These are phyloP conservation scores for Ananas comosus DNA, from an alignment of 176 grass and related monocot genomes.

Conservation along the genomic window DNA sequence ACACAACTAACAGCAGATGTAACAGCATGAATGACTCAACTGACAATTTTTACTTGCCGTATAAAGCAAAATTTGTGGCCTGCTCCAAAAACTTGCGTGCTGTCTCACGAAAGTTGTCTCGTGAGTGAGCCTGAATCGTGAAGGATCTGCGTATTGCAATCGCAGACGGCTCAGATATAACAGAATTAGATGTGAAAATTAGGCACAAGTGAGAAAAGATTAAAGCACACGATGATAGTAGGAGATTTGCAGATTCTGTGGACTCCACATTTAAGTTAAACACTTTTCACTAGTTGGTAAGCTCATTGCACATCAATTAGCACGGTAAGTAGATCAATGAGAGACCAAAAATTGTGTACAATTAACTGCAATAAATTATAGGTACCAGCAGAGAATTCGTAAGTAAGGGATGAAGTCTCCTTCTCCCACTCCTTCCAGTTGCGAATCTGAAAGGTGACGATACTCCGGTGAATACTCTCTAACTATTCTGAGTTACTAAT, in stretches of 20 bases:
- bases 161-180: neutral
- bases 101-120: conserved; percentile 70
- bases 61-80: conserved; percentile 17
- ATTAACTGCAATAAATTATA: neutral
- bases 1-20: neutral
- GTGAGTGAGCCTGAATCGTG: conserved; percentile 65
- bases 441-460: conserved; percentile 43
- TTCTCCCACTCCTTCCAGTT: conserved; percentile 91
- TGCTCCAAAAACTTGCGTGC: conserved; percentile 43
- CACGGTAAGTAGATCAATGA: neutral
- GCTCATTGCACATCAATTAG: neutral
- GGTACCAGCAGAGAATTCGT: conserved; percentile 61
- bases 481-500: neutral
- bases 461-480: neutral
- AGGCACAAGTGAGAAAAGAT: neutral
- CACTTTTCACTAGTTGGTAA: neutral
- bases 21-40: conserved; percentile 5
- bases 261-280: neutral
- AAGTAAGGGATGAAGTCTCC: conserved; percentile 43
- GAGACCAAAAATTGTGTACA: neutral
- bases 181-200: neutral
- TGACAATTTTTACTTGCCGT: conserved; percentile 36
- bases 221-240: neutral
- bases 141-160: conserved; percentile 40
- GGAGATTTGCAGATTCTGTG: neutral